phyloP scores from a whole-genome alignment of 1,284 basidiomycete species.

The Cryptococcus sp. region DNA sequence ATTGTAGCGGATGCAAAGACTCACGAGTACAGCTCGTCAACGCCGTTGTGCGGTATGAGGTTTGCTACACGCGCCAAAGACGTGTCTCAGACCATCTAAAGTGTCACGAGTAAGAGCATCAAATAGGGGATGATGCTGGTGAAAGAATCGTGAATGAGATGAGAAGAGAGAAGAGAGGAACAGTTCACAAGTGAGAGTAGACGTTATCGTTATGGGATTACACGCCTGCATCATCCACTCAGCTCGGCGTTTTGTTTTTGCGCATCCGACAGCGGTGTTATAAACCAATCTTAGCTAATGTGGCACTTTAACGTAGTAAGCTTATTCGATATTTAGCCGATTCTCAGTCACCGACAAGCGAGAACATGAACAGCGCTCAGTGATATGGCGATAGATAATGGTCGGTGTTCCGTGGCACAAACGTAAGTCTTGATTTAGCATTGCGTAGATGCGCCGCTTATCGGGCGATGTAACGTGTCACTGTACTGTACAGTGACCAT shows the following conservation, averaged over 20 bases:
- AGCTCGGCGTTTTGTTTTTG: conserved; percentile 8
- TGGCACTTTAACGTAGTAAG: no score
- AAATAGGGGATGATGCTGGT: neutral
- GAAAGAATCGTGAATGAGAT: neutral
- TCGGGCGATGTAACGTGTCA: neutral
- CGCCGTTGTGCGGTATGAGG: neutral
- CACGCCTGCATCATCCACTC: neutral
- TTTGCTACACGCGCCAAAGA: neutral
- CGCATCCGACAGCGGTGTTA: neutral
- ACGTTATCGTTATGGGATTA: neutral
- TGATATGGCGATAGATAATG: no score
- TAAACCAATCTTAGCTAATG: no score
- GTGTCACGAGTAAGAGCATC: conserved; percentile 1
- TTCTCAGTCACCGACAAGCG: no score
- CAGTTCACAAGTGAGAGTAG: no score
- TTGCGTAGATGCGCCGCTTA: no score
- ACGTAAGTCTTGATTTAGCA: no score
- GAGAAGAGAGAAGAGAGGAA: neutral
- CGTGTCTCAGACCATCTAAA: neutral
- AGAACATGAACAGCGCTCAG: no score
- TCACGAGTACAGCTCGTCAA: conserved; percentile 1
- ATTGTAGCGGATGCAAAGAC: conserved; percentile 3
- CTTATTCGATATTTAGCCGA: no score
- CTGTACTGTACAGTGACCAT: neutral
- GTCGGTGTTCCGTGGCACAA: no score